Base-by-base conservation (phyloP, 148 eudicot genomes). In the Vaccinium vitisidaea region DNA sequence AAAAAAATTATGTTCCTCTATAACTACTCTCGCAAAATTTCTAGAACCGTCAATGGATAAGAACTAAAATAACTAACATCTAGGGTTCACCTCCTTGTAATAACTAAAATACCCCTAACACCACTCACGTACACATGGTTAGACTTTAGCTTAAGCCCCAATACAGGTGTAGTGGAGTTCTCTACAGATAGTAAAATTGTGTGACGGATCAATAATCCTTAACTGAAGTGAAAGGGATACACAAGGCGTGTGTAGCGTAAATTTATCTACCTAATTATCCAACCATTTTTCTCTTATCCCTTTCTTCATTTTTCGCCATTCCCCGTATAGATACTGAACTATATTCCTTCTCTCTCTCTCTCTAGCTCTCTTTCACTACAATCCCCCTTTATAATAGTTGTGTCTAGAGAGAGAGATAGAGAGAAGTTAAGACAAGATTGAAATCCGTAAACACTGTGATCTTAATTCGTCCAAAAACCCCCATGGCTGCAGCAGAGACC, bases 401-500 rank as follows among this genome's bases (percentile, higher is more conserved):
- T 15, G 61, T 54, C 16, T 55, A 1, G 6, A 54, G 59, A 55
- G n/a, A n/a, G 52, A 48, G 27, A 48, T 19, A 49, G 56, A n/a
- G 13, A 49, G 36, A 30, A 32, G 8, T 16, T 16, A 16, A 32
- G 21, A 73, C 0, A 15, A 58, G 11, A 32, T 30, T 43, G 6
- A 13, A 19, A 30, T 25, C 46, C 25, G 27, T 77, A 14, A 13
- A 55, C 30, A 36, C 19, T 11, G 18, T 27, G 7, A 5, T 7
- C 50, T 36, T 52, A 9, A 32, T 27, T 56, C 48, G 55, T 32
- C 23, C 27, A 83, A 55, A 43, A 15, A 1, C 19, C 39, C 39
- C 49, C 82, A 86, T 86, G 87, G 87, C 85, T 77, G 84, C 87
- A 58, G 84, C 87, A 58, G 82, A 82, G 59, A 27, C 19, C 74